Conservation (phyloP, 169 alveolate genomes). For the Miamiensis avidus region DNA sequence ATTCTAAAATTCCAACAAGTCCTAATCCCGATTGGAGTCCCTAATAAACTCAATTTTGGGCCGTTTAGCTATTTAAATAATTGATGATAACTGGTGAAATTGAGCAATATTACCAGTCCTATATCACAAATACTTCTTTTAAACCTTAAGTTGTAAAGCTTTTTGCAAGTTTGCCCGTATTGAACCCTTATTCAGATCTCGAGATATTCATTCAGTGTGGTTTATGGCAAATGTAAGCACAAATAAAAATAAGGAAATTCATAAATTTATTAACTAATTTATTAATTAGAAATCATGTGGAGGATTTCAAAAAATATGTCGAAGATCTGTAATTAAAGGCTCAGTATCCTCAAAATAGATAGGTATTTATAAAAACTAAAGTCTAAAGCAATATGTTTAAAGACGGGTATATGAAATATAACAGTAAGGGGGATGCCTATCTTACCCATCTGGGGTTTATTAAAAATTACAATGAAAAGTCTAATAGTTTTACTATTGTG, state of each 20-base stretch:
- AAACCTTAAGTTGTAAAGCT: not conserved
- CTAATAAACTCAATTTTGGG: not conserved
- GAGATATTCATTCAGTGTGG: not conserved
- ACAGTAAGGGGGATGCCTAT: not conserved
- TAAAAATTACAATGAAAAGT: not conserved
- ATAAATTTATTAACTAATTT: too few relatives aligned
- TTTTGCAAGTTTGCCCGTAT: not conserved
- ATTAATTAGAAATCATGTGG: too few relatives aligned
- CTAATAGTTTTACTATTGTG: not conserved
- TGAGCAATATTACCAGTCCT: not conserved
- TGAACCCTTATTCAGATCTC: not conserved
- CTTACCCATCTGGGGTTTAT: slow-evolving; percentile 3
- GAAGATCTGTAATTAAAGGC: not conserved
- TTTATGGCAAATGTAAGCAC: too few relatives aligned
- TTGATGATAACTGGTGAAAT: not conserved
- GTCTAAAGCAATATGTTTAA: not conserved
- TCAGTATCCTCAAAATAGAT: not conserved
- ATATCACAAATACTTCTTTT: not conserved
- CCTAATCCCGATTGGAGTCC: not conserved
- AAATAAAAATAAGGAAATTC: too few relatives aligned
- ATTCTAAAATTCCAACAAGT: not conserved
- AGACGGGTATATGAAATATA: not conserved
- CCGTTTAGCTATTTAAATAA: not conserved
- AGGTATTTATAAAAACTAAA: not conserved
- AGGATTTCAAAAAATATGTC: too few relatives aligned